Evolutionary conservation across 208 protist genomes (phyloP), one percentile per base, ranked within the genome.

Genomic region (Lotmaria passim): DNA sequence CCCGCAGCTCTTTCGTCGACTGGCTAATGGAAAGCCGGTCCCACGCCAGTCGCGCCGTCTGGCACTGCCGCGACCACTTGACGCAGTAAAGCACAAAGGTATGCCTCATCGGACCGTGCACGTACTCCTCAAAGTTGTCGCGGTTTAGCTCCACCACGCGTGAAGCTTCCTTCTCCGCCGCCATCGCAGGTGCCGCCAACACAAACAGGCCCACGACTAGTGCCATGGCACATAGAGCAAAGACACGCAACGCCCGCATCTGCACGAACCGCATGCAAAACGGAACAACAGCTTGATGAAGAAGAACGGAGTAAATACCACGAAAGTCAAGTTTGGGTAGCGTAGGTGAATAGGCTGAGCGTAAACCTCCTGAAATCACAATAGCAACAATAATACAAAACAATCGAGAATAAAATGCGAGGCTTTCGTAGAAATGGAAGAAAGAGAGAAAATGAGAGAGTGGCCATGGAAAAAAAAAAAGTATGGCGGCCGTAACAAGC

Each of bases 41-140:
- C 79, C 85, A 94, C 21, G 85, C n/a, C 21, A 50, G 59, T 7
- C 58, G 34, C 38, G 70, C 44, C 2, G 65, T 51, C 34, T 68
- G 50, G 70, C 89, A 91, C 39, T 68, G 70, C 12, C 82, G 77
- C 12, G 82, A 80, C 86, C 86, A 94, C 53, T 73, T 52, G 3
- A 85, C 83, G 67, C 85, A 94, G 79, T 81, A 94, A 7, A 94
- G 72, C 36, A 94, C 85, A 69, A 92, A 90, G 19, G 83, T 82
- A 48, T 92, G 82, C 47, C 71, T 77, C 57, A 78, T 71, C 5
- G 78, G 80, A 19, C 80, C 78, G 30, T 75, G 68, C 8, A 92
- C 75, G 65, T 89, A 82, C 41, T 65, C 63, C 50, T 91, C 81
- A 65, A 91, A 90, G 30, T 82, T 94, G 10, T 77, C 74, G 14